Conservation (phyloP, 2,329 filamentous ascomycete genomes). For the Alternaria panax region DNA sequence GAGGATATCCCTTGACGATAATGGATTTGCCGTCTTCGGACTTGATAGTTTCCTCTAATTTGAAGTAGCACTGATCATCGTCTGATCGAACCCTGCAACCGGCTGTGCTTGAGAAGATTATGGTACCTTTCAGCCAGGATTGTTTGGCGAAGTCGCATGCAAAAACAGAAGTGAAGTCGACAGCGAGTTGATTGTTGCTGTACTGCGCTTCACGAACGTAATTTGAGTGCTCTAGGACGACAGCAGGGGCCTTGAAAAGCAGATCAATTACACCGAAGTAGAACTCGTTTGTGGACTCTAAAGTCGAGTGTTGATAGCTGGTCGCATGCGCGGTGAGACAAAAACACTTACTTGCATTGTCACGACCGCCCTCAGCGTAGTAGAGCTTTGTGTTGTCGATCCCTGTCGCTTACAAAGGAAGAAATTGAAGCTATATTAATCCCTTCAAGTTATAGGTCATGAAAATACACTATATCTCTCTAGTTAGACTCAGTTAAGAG, state of each 20-base stretch:
- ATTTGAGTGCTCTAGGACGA: background rate
- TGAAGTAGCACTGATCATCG: conserved; percentile 8
- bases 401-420: too few relatives aligned
- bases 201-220: background rate
- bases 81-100: background rate
- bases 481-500: too few relatives aligned
- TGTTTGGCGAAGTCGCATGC: conserved; percentile 5
- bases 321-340: background rate
- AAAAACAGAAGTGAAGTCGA: background rate
- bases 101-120: background rate
- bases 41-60: background rate
- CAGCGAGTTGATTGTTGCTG: background rate
- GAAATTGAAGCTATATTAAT: too few relatives aligned
- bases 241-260: conserved; percentile 1
- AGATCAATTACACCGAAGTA: conserved; percentile 8
- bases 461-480: too few relatives aligned
- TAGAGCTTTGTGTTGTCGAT: conserved; percentile 1
- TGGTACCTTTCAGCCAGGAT: conserved; percentile 1
- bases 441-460: too few relatives aligned
- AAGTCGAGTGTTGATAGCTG: background rate
- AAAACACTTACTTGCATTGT: background rate
- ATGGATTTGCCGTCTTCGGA: background rate
- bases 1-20: background rate
- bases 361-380: conserved; percentile 1
- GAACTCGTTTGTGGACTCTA: background rate